Base-by-base conservation (phyloP, 176 grass and related monocot species). In the Aechmea fasciata region DNA sequence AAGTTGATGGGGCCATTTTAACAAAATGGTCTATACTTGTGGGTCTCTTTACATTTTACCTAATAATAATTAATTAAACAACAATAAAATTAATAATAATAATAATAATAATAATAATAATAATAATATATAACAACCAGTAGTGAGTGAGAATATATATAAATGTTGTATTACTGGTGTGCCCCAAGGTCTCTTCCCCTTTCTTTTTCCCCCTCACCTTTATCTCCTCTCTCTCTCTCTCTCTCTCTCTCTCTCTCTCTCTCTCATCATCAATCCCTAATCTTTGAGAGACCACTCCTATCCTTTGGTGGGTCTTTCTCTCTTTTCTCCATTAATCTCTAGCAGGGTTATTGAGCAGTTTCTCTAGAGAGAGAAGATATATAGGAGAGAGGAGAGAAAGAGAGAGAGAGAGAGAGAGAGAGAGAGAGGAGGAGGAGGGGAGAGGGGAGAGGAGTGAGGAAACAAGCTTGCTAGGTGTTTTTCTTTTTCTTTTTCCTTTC, bases 181-280 rank as follows among this genome's bases (percentile, higher is more conserved):
- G 69, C 18, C 69, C 52, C 61, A 69, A 47, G 23, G 22, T 61
- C 63, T 63, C 47, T 73, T 69, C 18, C 10, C 64, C 24, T 63
- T 20, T 70, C 52, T 78, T 80, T 80, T 64, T 63, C 55, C 65
- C 67, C 71, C 77, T 26, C 14, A 50, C 63, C 75, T 87, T 79
- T 87, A 83, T 83, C 83, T 69, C 77, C 61, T 77, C 22, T 78
- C 75, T 64, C 52, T 23, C 69, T 26, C 50, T 20, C 49, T 15
- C 67, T 52, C 51, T 78, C 59, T 49, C 79, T 49, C 72, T 69
- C 71, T 69, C 72, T 50, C 17, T 74, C 29, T 62, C 52, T 75
- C 53, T 64, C 53, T 74, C 1, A 53, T 20, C 72, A 50, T 77
- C 81, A 71, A 80, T 85, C 66, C 77, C 82, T 88, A 63, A 69